Evolutionary conservation across 1,284 basidiomycete genomes (phyloP), one percentile per base, ranked within the genome.

Genomic region (Volvariella volvacea): DNA sequence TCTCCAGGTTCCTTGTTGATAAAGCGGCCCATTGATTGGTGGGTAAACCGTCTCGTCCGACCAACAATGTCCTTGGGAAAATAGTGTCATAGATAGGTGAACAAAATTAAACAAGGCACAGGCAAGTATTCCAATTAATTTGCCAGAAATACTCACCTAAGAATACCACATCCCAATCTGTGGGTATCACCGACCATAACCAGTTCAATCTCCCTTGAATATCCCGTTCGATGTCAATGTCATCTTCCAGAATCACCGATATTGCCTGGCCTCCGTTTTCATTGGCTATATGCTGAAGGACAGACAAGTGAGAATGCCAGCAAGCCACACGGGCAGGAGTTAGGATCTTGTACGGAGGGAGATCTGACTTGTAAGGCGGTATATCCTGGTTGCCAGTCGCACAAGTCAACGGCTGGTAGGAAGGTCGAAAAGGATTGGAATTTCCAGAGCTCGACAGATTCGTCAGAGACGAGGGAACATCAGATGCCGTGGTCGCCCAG

Each of bases 151-250:
- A 55, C 67, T 50, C 56, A 76, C 88, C 88, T 43, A 91, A 63
- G 51, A 85, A 83, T 31, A 88, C 71, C 19, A 88, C 73, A 50
- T 90, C 86, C 88, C 88, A 91, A 16, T 74, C 70, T 0, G 38
- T 39, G 2, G 88, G 85, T 15, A 91, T 55, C 3, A 62, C 56
- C 1, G 54, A 46, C 81, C 83, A 86, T 39, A 88, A 57, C 3
- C 54, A 52, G 28, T 53, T 55, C 42, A 89, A 61, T 32, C 76
- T 67, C 9, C 57, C 44, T 12, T 68, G 60, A 7, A 87, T 71
- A 53, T 89, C 80, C 46, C 65, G 71, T 62, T 91, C 85, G 71
- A 88, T 77, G 56, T 91, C 83, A 12, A 91, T 65, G 49, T 90
- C 88, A 57, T 91, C 88, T 63, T 91, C 87, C 15, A 90, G 64